Conservation (phyloP, 768 basidiomycete species). For the Mycena capillaripes region DNA sequence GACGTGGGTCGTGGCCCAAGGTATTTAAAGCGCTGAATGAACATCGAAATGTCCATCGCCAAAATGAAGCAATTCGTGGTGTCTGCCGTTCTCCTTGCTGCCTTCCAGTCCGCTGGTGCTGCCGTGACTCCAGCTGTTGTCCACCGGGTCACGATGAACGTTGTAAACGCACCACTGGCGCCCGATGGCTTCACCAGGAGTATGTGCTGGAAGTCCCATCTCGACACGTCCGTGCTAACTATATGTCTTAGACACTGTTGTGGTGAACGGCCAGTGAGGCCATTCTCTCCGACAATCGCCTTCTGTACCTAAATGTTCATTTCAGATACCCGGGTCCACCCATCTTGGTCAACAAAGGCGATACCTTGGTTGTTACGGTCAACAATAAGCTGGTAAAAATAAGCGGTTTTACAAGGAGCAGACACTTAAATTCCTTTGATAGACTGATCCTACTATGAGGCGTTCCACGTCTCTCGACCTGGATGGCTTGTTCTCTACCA, state of each 20-base stretch:
- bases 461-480: slow-evolving; percentile 47
- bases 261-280: slow-evolving; percentile 43
- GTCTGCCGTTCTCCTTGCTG: slow-evolving; percentile 2
- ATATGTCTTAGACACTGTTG: slow-evolving; percentile 36
- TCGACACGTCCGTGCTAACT: background rate
- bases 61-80: slow-evolving; percentile 10
- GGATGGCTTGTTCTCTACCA: slow-evolving; percentile 45
- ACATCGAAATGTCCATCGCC: background rate
- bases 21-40: background rate
- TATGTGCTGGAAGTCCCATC: slow-evolving; percentile 25
- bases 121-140: background rate
- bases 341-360: slow-evolving; percentile 59
- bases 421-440: background rate
- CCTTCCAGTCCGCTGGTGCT: background rate
- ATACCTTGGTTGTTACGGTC: slow-evolving; percentile 58
- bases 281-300: background rate
- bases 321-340: slow-evolving; percentile 60
- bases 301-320: background rate
- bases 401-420: background rate
- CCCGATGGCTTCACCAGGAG: slow-evolving; percentile 58
- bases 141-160: slow-evolving; percentile 37
- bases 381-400: slow-evolving; percentile 53
- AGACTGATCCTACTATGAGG: slow-evolving; percentile 49
- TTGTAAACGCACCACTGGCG: slow-evolving; percentile 55
- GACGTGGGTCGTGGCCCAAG: background rate